Evolutionary conservation across 176 grass and related monocot genomes (phyloP), one percentile per base, ranked within the genome.

Genomic region (Oryza longistaminata): DNA sequence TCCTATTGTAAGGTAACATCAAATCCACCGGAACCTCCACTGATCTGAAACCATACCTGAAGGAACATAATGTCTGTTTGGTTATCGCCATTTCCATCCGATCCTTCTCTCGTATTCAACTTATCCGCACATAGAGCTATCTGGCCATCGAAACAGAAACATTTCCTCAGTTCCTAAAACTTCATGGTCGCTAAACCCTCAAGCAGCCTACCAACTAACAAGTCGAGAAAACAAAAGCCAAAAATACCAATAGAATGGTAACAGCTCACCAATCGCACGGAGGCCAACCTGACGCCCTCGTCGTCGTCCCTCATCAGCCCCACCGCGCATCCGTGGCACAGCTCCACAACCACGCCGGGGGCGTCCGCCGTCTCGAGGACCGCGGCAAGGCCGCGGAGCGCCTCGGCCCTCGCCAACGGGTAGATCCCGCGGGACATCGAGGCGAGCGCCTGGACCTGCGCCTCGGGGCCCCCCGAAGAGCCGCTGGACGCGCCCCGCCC

Each of bases 231-330:
- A 70, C 70, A 15, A 87, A 81, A 37, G 26, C 16, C 33, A 40
- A 66, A 66, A 78, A 14, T 70, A 60, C 1, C 2, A 14, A 17
- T 3, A 27, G 64, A 64, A 67, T 44, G 64, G 21, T 22, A 80
- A 78, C 9, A 68, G 11, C 91, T 76, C 78, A 98, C 96, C 93
- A 93, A 83, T 92, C 74, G 86, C 34, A 98, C 81, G 4, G 90
- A 85, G 37, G 85, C 85, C 64, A 89, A 64, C 72, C 93, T 93
- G 58, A 98, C 84, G 21, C 66, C 71, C 60, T 92, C 88, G 64
- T 90, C 89, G 2, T 95, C 93, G 29, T 92, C 93, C 83, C 80
- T 76, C 44, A 95, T 80, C 85, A 87, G 73, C 71, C 48, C 81
- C 44, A 73, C 87, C 14, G 81, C 89, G 66, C 85, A 80, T 11